Percentiles rank a stretch among this genome's conserved stretches.
These are phyloP conservation scores for Sarcodon sp. DNA, from an alignment of 768 basidiomycete genomes.

Conservation along the genomic window DNA sequence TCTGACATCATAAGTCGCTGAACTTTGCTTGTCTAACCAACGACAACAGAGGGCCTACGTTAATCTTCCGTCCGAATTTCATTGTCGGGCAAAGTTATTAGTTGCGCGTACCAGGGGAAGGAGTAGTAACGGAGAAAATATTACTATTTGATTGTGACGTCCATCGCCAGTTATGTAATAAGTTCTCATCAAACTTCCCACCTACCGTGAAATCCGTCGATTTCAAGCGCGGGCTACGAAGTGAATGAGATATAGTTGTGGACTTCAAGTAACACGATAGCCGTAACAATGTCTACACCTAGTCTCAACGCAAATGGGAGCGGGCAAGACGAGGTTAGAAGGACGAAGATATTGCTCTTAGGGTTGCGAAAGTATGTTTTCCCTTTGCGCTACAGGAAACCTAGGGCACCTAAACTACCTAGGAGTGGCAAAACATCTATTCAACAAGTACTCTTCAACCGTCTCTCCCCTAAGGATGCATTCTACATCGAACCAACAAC, in stretches of 20 bases:
- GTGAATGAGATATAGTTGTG: conserved; percentile 3
- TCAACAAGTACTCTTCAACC: conserved; percentile 83
- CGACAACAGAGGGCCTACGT: conserved; percentile 23
- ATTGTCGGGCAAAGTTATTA: conserved; percentile 20
- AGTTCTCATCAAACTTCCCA: background rate
- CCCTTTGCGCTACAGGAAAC: background rate
- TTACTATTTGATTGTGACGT: background rate
- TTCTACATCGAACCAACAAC: conserved; percentile 86
- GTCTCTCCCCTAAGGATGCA: conserved; percentile 68
- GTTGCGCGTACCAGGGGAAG: background rate
- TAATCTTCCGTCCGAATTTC: conserved; percentile 79
- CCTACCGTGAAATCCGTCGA: background rate
- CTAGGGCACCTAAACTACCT: conserved; percentile 3
- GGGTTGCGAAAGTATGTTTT: conserved; percentile 52
- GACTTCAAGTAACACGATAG: conserved; percentile 4
- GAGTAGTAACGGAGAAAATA: background rate
- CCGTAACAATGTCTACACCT: conserved; percentile 2
- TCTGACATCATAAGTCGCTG: conserved; percentile 26
- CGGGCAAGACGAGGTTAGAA: conserved; percentile 14
- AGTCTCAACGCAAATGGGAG: conserved; percentile 5
- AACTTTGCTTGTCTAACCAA: background rate
- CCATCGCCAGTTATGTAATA: too few relatives aligned
- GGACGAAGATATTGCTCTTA: conserved; percentile 62
- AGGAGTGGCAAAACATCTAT: conserved; percentile 93
- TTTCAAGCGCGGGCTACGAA: background rate